These are phyloP conservation scores for Crithidia sp. DNA, from an alignment of 208 protist genomes.

Conservation along the genomic window DNA sequence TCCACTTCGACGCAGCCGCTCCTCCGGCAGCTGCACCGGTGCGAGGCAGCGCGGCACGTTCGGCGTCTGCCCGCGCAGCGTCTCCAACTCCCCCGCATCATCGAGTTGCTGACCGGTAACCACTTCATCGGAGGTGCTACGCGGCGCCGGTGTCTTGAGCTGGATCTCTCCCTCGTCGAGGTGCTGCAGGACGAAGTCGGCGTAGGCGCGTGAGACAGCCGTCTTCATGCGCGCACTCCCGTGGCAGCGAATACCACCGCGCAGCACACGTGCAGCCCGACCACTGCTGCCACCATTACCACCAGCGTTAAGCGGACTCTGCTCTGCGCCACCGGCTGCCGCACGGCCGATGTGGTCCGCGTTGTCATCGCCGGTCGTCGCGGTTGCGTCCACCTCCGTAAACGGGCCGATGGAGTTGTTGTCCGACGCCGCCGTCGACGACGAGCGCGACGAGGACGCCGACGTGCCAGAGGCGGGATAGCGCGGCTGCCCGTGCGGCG, in stretches of 20 bases:
- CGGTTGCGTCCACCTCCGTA: not conserved
- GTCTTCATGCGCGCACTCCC: slow-evolving; percentile 41
- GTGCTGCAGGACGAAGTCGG: slow-evolving; percentile 35
- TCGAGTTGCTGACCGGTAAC: slow-evolving; percentile 36
- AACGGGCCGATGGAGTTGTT: slow-evolving; percentile 1
- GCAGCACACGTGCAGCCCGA: slow-evolving; percentile 13
- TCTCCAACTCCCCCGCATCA: slow-evolving; percentile 45
- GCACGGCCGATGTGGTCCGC: not conserved
- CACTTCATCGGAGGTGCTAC: not conserved
- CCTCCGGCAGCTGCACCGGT: slow-evolving; percentile 22
- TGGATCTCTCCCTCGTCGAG: slow-evolving; percentile 23
- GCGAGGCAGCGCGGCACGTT: slow-evolving; percentile 34
- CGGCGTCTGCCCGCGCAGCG: slow-evolving; percentile 43
- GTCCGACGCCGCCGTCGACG: slow-evolving; percentile 2
- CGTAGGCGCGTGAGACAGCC: slow-evolving; percentile 37
- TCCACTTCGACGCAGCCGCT: not conserved
- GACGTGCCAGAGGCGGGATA: not conserved
- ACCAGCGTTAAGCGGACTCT: not conserved
- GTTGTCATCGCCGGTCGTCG: not conserved
- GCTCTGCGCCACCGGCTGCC: not conserved
- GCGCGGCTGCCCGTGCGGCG: not conserved
- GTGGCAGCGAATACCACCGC: slow-evolving; percentile 53
- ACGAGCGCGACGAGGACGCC: slow-evolving; percentile 7
- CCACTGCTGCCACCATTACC: not conserved
- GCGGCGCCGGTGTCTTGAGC: slow-evolving; percentile 13